A percentile compares a stretch with the other conserved stretches of the same genome.
phyloP scores from a whole-genome alignment of 2,329 filamentous ascomycete genomes.

The Xylariaceae sp. region DNA sequence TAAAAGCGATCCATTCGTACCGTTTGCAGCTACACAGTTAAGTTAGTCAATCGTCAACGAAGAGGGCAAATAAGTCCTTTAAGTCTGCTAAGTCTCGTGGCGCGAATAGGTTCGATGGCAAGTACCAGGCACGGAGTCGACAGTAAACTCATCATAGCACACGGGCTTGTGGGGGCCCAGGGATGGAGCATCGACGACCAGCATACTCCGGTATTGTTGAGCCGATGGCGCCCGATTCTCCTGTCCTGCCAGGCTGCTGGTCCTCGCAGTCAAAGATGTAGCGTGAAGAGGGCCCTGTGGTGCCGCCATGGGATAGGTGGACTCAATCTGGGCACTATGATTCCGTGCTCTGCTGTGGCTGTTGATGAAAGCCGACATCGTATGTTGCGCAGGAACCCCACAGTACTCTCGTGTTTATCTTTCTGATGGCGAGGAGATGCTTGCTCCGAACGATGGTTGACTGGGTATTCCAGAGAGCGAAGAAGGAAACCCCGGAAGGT shows the following conservation, averaged over 20 bases:
- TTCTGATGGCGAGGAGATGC: slow-evolving; percentile 25
- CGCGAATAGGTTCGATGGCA: slow-evolving; percentile 23
- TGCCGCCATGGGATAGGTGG: slow-evolving; percentile 18
- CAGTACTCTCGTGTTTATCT: slow-evolving; percentile 15
- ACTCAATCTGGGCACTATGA: slow-evolving; percentile 46
- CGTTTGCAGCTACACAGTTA: slow-evolving; percentile 37
- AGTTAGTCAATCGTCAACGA: slow-evolving; percentile 34
- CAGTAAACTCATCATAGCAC: slow-evolving; percentile 44
- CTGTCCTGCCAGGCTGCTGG: slow-evolving; percentile 33
- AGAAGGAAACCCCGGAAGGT: slow-evolving; percentile 40
- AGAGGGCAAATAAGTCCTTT: slow-evolving; percentile 12
- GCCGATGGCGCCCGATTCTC: slow-evolving; percentile 35
- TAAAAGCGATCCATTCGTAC: slow-evolving; percentile 31
- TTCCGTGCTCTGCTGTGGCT: slow-evolving; percentile 42
- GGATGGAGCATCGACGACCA: slow-evolving; percentile 47
- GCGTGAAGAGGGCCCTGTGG: slow-evolving; percentile 21
- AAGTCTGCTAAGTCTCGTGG: slow-evolving; percentile 20
- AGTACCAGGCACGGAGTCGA: slow-evolving; percentile 28
- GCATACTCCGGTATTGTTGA: slow-evolving; percentile 47
- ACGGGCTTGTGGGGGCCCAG: slow-evolving; percentile 41
- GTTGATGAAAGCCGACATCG: slow-evolving; percentile 40
- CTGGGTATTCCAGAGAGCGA: slow-evolving; percentile 33
- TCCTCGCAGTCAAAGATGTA: slow-evolving; percentile 29
- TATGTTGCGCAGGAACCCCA: slow-evolving; percentile 31
- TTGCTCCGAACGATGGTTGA: slow-evolving; percentile 34